Evolutionary conservation across 208 protist species (phyloP).

Genomic region (Trypanosoma mega): DNA sequence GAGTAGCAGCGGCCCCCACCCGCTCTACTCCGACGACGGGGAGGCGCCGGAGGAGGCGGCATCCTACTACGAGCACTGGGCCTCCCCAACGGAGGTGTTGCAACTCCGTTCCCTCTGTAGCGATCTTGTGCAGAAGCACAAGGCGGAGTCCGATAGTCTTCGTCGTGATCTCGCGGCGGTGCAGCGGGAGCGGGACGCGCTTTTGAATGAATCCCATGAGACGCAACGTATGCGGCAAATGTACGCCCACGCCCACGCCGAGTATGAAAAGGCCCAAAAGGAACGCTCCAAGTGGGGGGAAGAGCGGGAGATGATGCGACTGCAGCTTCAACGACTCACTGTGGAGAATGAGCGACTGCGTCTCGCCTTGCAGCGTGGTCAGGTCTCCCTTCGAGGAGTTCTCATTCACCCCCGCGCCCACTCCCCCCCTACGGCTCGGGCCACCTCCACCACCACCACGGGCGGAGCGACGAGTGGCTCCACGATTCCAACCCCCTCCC

Average conservation of each 20-base stretch:
- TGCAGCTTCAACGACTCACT: slow-evolving; percentile 54
- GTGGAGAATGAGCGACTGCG: slow-evolving; percentile 73
- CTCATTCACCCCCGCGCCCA: not conserved
- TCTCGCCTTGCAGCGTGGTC: slow-evolving; percentile 31
- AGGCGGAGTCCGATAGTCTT: slow-evolving; percentile 33
- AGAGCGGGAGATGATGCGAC: slow-evolving; percentile 52
- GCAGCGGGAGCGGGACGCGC: slow-evolving; percentile 26
- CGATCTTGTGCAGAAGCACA: slow-evolving; percentile 37
- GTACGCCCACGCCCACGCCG: slow-evolving; percentile 36
- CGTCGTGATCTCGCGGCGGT: slow-evolving; percentile 31
- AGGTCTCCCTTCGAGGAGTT: not conserved
- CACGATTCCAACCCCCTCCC: slow-evolving; percentile 15
- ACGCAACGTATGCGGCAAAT: slow-evolving; percentile 35
- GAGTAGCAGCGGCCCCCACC: not conserved
- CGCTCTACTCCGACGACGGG: not conserved
- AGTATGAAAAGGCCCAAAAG: slow-evolving; percentile 27
- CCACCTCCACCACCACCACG: too few species aligned
- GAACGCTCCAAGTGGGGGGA: slow-evolving; percentile 45
- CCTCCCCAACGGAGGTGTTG: slow-evolving; percentile 70
- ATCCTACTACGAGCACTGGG: slow-evolving; percentile 51
- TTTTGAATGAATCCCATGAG: slow-evolving; percentile 12
- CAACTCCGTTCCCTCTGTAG: slow-evolving; percentile 47
- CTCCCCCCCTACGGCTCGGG: not conserved
- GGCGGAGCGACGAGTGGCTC: not conserved
- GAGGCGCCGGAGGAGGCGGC: slow-evolving; percentile 9